Base-by-base conservation (phyloP, 768 basidiomycete genomes). In the Rhizopogon salebrosus region DNA sequence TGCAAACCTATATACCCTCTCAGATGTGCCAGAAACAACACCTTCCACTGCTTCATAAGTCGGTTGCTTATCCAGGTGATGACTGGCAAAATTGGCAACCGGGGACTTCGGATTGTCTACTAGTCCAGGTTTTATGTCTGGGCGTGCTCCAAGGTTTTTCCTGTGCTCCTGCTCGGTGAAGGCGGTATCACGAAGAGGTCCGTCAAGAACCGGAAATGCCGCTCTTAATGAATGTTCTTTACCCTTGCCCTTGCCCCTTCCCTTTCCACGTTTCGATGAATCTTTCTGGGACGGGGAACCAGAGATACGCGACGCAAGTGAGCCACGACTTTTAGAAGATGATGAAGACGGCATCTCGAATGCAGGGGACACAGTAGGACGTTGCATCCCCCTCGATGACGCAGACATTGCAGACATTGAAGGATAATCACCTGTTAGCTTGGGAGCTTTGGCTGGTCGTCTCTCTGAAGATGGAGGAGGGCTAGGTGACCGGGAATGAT, bases 71-170 rank as follows among this genome's bases (percentile, higher is more conserved):
- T 56, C 51, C 13, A 43, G 54, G 7, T 54, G 53, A 7, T 53
- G 54, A 20, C 37, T 26, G 4, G 65, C 60, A 35, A 67, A 76
- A 62, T 82, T 83, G 13, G 72, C 70, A 37, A 82, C 59, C 10
- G 79, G 75, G 0, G 78, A 75, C 54, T 83, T 84, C 23, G 82
- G 77, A 56, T 83, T 80, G 31, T 71, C 66, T 36, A 65, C 57
- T 51, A 65, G 64, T 11, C 61, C 58, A 1, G 58, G 26, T 54
- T 71, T 73, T 43, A 73, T 49, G 1, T 64, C 31, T 0, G 59
- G 18, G 0, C 54, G 62, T 16, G 54, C 1, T 8, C 35, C 23
- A 3, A 24, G 24, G 7, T 53, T 66, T 18, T 54, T 56, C 27
- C 48, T 51, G 56, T 66, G 68, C 3, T 60, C 57, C 46, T 49